These are phyloP conservation scores for Pharus latifolius DNA, from an alignment of 176 grass and related monocot species.

Conservation along the genomic window DNA sequence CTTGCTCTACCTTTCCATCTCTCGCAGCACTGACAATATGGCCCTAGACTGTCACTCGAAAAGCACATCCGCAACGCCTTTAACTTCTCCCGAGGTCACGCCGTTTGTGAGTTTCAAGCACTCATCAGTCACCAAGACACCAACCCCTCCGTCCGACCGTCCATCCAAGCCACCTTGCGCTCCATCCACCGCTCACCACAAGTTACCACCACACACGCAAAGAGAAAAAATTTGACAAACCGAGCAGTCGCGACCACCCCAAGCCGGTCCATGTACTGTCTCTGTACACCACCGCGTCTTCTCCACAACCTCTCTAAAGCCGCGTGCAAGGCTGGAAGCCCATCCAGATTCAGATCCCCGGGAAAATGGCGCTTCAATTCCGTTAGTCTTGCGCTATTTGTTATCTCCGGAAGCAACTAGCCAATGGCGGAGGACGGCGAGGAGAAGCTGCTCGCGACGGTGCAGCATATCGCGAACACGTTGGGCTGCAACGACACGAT, in stretches of 20 bases:
- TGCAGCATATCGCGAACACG: slow-evolving; percentile 79
- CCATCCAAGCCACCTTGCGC: background rate
- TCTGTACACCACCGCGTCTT: slow-evolving; percentile 17
- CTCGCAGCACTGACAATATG: too few relatives aligned
- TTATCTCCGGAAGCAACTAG: background rate
- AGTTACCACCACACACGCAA: background rate
- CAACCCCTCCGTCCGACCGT: background rate
- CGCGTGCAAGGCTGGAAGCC: too few relatives aligned
- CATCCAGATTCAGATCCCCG: background rate
- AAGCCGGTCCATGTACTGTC: slow-evolving; percentile 26
- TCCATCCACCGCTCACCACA: background rate
- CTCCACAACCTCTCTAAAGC: too few relatives aligned
- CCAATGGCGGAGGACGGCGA: slow-evolving; percentile 96
- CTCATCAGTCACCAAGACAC: background rate
- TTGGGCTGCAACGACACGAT: slow-evolving; percentile 79
- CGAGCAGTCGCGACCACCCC: too few relatives aligned
- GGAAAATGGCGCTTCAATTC: too few relatives aligned
- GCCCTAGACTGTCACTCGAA: too few relatives aligned
- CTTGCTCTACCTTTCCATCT: too few relatives aligned
- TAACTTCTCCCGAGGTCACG: slow-evolving; percentile 9
- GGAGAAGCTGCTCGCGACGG: slow-evolving; percentile 84
- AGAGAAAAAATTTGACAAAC: too few relatives aligned
- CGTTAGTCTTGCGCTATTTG: background rate
- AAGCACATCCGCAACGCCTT: too few relatives aligned
- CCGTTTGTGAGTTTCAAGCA: too few relatives aligned